Base-by-base conservation (phyloP, 306 rosid genomes). In the Trifolium fragiferum region DNA sequence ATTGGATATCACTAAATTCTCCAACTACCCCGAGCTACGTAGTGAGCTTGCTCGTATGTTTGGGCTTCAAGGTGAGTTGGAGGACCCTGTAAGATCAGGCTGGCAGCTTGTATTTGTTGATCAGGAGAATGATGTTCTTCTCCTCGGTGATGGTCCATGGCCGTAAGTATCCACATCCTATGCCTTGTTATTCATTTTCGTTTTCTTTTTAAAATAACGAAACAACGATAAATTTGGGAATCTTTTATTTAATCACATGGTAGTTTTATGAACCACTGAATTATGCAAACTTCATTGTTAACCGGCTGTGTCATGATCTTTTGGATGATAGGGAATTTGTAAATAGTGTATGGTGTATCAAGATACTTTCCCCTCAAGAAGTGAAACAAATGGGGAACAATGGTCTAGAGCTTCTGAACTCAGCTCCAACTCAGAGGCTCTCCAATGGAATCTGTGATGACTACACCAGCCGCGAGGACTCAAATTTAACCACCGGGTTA, bases 51-150 rank as follows among this genome's bases (percentile, higher is more conserved):
- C 98, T 85, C 89, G 81, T 8, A 83, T 90, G 98, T 92, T 92
- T 80, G 84, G 90, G 71, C 92, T 90, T 83, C 91, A 88, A 84
- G 90, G 94, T 65, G 90, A 90, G 79, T 76, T 92, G 86, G 98
- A 92, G 86, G 96, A 88, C 86, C 96, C 94, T 74, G 80, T 87
- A 78, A 92, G 98, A 92, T 92, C 98, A 92, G 96, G 98, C 98
- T 92, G 98, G 98, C 96, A 92, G 98, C 98, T 93, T 93, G 96
- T 93, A 86, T 90, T 93, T 59, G 95, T 93, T 70, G 98, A 90
- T 88, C 89, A 91, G 84, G 96, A 90, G 93, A 93, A 87, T 73
- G 96, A 93, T 49, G 88, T 90, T 81, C 96, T 90, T 87, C 96
- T 93, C 80, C 93, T 93, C 1, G 98, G 98, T 18, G 96, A 92